A percentile compares a stretch with the other conserved stretches of the same genome.
Evolutionary conservation across 2,329 filamentous ascomycete species (phyloP).

Genomic region (Xylaria sp.): DNA sequence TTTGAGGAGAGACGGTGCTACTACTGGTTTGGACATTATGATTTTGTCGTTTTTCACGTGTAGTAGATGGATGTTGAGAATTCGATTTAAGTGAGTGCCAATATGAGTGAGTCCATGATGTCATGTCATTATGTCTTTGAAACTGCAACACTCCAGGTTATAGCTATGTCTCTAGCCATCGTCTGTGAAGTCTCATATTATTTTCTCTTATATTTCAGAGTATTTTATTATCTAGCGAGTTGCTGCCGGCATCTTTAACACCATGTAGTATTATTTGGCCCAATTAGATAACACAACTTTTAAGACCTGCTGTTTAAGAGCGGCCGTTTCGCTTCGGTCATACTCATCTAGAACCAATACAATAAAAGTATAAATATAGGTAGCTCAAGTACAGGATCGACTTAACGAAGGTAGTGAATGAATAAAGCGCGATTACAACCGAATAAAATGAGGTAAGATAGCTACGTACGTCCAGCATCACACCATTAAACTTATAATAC

Average conservation of each 20-base stretch:
- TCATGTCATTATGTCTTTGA: constrained; percentile 18
- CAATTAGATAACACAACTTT: neutral
- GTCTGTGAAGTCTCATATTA: neutral
- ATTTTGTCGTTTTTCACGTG: neutral
- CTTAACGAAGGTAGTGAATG: too few species aligned
- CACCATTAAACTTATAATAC: too few species aligned
- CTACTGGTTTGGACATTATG: neutral
- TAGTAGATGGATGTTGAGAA: neutral
- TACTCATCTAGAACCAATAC: too few species aligned
- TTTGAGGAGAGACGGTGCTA: constrained; percentile 4
- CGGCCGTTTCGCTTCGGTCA: too few species aligned
- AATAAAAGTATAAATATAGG: too few species aligned
- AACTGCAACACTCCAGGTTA: too few species aligned
- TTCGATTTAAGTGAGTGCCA: neutral
- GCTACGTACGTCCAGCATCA: too few species aligned
- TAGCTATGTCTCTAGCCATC: neutral
- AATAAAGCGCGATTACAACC: too few species aligned
- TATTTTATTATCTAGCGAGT: neutral
- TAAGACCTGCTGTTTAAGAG: too few species aligned
- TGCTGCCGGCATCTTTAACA: neutral
- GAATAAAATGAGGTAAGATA: too few species aligned
- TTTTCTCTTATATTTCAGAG: neutral
- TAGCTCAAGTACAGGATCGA: too few species aligned
- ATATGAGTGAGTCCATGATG: constrained; percentile 20
- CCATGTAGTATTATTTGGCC: neutral